Evolutionary conservation across 2,329 filamentous ascomycete genomes (phyloP).

Genomic region (Fusarium aywerte): DNA sequence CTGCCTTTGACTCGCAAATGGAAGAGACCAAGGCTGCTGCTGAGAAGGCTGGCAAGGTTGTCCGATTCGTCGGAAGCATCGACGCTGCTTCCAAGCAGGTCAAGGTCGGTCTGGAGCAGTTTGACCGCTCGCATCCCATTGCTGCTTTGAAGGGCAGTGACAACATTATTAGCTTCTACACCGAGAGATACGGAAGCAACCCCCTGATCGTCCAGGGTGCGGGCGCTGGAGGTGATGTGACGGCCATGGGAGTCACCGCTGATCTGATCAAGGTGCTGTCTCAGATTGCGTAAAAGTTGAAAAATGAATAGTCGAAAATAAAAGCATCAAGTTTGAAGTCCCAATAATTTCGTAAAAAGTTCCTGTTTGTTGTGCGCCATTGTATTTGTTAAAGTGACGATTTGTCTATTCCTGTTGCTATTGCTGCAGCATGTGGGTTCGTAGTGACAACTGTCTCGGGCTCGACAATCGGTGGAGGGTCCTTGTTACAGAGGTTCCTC

Average conservation of each 20-base stretch:
- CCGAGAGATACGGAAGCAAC: conserved; percentile 89
- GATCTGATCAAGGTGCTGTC: conserved; percentile 91
- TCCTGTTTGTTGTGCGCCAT: conserved; percentile 6
- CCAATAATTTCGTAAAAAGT: not conserved
- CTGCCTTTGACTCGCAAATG: conserved; percentile 89
- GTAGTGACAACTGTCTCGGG: conserved; percentile 30
- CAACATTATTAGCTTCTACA: conserved; percentile 99
- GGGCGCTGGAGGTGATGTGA: conserved; percentile 93
- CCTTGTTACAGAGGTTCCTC: conserved; percentile 52
- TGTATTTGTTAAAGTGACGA: conserved; percentile 30
- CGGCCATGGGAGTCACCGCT: conserved; percentile 95
- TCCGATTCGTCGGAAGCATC: conserved; percentile 93
- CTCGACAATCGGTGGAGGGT: conserved; percentile 27
- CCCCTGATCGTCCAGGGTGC: conserved; percentile 95
- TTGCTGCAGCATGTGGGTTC: conserved; percentile 37
- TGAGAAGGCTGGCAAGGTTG: conserved; percentile 87
- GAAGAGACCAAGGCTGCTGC: conserved; percentile 87
- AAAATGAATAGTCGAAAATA: conserved; percentile 32
- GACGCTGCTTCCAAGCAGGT: conserved; percentile 83
- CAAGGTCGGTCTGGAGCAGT: conserved; percentile 92
- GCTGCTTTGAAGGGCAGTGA: conserved; percentile 96
- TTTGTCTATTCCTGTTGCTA: conserved; percentile 42
- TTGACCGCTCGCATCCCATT: conserved; percentile 89
- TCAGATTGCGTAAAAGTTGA: conserved; percentile 64
- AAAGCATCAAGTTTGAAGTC: conserved; percentile 27